Base-by-base conservation (phyloP, 2,329 filamentous ascomycete species). In the Chrysosporium keratinophilum region DNA sequence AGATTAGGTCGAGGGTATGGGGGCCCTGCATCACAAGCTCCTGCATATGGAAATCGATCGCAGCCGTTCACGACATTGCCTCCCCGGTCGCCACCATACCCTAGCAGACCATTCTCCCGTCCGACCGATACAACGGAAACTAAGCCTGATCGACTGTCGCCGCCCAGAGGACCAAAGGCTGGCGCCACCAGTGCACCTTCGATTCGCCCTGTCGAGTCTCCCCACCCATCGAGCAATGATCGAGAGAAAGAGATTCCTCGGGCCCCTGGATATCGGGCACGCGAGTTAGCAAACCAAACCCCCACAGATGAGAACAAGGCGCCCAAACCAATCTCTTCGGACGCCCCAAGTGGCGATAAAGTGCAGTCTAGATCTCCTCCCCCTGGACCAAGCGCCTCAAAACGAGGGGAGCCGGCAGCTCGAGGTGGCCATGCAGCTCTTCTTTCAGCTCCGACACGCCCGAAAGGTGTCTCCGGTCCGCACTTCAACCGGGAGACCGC, bases 361-460 rank as follows among this genome's bases (percentile, higher is more conserved):
- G 47, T 57, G 23, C 60, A 61, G 31, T 57, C 58, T 34, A 61
- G 61, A 40, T 62, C 65, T 7, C 67, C 68, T 14, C 69, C 71
- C 34, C 64, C 67, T 10, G 71, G 70, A 6, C 68, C 70, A 28
- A 69, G 71, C 15, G 64, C 67, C 51, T 59, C 67, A 15, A 68
- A 65, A 49, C 63, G 65, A 7, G 60, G 67, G 49, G 65, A 67
- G 7, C 61, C 67, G 11, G 68, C 70, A 37, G 65, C 59, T 59
- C 71, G 73, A 12, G 65, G 65, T 9, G 62, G 65, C 4, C 71
- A 66, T 54, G 60, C 68, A 41, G 69, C 71, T 31, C 56, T 74
- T n/a, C 60, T 74, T 11, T 69, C 71, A 31, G 74, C 72, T 20
- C 74, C 74, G n/a, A 74, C 73, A 9, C 67, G 72, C 12, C 74